Base-by-base conservation (phyloP, 768 basidiomycete genomes). In the Tylopilus vinaceipallidus region DNA sequence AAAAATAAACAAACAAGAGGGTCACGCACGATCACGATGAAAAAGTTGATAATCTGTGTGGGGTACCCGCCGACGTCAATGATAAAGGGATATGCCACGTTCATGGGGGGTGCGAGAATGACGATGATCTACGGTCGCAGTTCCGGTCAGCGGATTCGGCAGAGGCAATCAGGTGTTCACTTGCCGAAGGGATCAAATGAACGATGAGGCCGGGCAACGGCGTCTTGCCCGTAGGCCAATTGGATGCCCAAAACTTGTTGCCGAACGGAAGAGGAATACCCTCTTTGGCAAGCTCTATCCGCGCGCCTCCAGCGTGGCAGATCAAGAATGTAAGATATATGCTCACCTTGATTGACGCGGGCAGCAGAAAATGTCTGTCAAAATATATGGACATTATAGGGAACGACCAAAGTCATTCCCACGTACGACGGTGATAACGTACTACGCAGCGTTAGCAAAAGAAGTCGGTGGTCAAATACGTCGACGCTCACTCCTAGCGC, bases 181-280 rank as follows among this genome's bases (percentile, higher is more conserved):
- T 44, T 40, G 74, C 77, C 0, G 81, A 79, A 19, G 78, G 74
- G 33, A 81, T 79, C 23, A 82, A 56, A 43, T 82, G 78, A 6
- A 83, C 71, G 42, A 82, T 74, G 3, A 82, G 70, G 0, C 79
- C 81, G 0, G 80, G 79, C 22, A 82, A 59, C 0, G 81, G 81
- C 0, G 81, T 77, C 53, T 76, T 76, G 7, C 80, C 78, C 2
- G 76, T 78, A 1, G 80, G 80, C 80, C 79, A 81, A 57, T 82
- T 83, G 1, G 78, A 79, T 1, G 81, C 81, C 81, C 80, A 81
- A 56, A 83, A 79, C 22, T 62, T 72, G 54, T 78, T 82, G 3
- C 79, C 79, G 45, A 81, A 81, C 0, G 81, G 80, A 0, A 83
- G 71, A 11, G 80, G 81, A n/a, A 83, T 67, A 1, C 81, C 81